Base-by-base conservation (phyloP, 73 alveolate genomes). In the Paramecium sexaurelia region DNA sequence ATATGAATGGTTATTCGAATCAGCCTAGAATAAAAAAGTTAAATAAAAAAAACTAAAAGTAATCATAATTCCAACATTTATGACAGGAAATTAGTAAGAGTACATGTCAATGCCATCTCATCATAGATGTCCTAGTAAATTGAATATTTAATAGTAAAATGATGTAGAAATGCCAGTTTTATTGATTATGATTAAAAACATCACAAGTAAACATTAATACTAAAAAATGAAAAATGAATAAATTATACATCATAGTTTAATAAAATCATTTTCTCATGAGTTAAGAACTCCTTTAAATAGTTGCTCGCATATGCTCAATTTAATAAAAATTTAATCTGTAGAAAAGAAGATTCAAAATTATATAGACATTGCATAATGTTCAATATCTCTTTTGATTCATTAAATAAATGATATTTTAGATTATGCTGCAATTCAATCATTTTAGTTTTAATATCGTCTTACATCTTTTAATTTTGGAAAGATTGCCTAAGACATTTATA, bases 261-360 rank as follows among this genome's bases (percentile, higher is more conserved):
- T 86, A 0, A 37, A 75, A 45, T 86, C 93, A 7, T 86, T 86
- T 29, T 86, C 93, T 35, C 93, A 86, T 61, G 93, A 86, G 33
- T 33, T 86, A 36, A 61, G 93, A 57, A 86, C 93, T 35, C 93
- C 93, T n/a, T 35, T 86, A 6, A 86, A 86, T 37, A n/a, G 67
- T 22, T 69, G 88, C 43, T 35, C 29, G 20, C 73, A 75, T 6
- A 68, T 88, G 90, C 61, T 88, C 41, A 84, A 41, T 22, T 39
- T 69, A 9, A 32, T 69, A 13, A 26, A 15, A 47, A 22, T 22
- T 56, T 17, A 19, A 26, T 0, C 33, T 37, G 24, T 24, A 19
- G 73, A 37, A 3, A 40, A 37, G 19, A n/a, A 43, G 17, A 22
- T 68, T 13, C 20, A 39, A 13, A 37, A 67, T 0, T 56, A 69